These are phyloP conservation scores for Bipolaris cookei DNA, from an alignment of 2,329 filamentous ascomycete species.

Conservation along the genomic window DNA sequence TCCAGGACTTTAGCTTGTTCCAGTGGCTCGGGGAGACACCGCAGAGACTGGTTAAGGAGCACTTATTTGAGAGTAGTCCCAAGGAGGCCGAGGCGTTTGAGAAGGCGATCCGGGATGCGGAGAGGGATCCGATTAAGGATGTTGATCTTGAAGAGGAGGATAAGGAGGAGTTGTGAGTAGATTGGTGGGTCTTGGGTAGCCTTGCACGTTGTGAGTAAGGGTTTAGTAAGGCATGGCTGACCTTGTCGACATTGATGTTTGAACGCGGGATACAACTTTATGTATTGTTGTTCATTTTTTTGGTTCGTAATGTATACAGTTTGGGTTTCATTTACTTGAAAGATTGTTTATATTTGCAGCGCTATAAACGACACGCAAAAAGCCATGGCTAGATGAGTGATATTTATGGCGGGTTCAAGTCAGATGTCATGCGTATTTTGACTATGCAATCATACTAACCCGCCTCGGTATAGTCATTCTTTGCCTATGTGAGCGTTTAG, in stretches of 20 bases:
- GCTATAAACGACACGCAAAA: background rate
- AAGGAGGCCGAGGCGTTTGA: constrained; percentile 68
- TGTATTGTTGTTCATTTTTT: no score
- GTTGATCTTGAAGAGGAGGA: constrained; percentile 37
- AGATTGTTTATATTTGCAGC: background rate
- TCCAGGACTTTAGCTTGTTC: constrained; percentile 74
- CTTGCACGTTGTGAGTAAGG: background rate
- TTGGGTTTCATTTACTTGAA: no score
- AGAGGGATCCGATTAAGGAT: constrained; percentile 58
- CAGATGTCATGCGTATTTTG: background rate
- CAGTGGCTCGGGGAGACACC: constrained; percentile 79
- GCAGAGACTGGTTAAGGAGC: constrained; percentile 68
- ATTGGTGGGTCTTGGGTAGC: background rate
- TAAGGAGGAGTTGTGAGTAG: constrained; percentile 28
- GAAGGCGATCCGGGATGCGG: constrained; percentile 65
- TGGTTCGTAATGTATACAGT: background rate
- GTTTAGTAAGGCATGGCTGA: background rate
- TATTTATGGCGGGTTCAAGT: background rate
- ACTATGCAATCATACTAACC: background rate
- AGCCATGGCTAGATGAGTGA: background rate
- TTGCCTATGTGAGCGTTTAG: background rate
- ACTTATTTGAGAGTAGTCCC: constrained; percentile 67
- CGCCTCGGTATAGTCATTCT: background rate
- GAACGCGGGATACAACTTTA: no score
- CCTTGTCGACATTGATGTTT: background rate